Evolutionary conservation across 176 grass and related monocot species (phyloP).

Genomic region (Thinopyrum elongatum): DNA sequence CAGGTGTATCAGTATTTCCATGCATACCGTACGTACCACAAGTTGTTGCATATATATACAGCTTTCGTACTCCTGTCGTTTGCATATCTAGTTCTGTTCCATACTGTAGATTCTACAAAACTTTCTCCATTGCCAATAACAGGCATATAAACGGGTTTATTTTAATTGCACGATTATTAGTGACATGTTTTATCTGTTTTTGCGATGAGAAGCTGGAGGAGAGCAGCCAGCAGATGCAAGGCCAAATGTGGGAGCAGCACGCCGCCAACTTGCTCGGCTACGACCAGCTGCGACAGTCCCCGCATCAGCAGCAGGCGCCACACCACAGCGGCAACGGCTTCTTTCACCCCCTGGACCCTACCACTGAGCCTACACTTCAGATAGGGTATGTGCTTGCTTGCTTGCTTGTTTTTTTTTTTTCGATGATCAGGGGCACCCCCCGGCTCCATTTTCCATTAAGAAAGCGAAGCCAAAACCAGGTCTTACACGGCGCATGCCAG

Average conservation of each 20-base stretch:
- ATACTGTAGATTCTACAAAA: not conserved
- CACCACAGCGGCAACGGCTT: constrained; percentile 62
- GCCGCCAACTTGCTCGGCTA: constrained; percentile 53
- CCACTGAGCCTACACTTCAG: constrained; percentile 77
- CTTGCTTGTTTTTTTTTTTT: no score
- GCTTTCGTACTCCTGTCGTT: not conserved
- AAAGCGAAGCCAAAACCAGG: no score
- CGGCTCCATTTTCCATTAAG: no score
- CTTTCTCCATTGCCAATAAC: not conserved
- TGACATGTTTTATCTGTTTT: not conserved
- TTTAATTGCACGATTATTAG: not conserved
- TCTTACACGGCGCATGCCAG: no score
- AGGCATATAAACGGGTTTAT: not conserved
- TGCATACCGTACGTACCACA: not conserved
- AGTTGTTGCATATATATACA: not conserved
- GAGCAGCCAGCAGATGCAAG: constrained; percentile 59
- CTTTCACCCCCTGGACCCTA: constrained; percentile 69
- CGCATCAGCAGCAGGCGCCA: constrained; percentile 39
- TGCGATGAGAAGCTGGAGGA: constrained; percentile 68
- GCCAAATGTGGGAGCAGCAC: constrained; percentile 79
- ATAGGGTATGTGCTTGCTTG: constrained; percentile 54
- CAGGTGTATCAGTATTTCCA: not conserved
- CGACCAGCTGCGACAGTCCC: constrained; percentile 46
- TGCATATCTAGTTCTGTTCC: not conserved
- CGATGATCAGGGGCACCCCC: no score